Percentiles rank a stretch among this genome's conserved stretches.
Evolutionary conservation across 2,329 filamentous ascomycete genomes (phyloP).

Genomic region (Calonectria montana): DNA sequence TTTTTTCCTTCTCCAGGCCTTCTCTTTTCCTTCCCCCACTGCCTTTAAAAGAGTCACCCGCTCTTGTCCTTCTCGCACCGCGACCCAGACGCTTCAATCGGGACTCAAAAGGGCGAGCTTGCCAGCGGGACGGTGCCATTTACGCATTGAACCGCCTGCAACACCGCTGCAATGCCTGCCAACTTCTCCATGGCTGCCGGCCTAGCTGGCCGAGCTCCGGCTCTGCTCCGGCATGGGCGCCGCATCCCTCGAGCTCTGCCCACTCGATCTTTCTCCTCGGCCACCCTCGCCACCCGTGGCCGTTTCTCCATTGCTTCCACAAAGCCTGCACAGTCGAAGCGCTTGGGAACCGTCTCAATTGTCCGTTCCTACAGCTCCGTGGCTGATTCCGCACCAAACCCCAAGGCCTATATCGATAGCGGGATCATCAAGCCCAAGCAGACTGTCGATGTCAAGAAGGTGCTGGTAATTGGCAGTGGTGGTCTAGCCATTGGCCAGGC

Average conservation of each 20-base stretch:
- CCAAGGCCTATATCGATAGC: slow-evolving; percentile 89
- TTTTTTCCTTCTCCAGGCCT: slow-evolving; percentile 39
- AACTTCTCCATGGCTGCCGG: slow-evolving; percentile 53
- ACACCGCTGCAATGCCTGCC: slow-evolving; percentile 52
- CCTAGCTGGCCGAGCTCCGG: slow-evolving; percentile 68
- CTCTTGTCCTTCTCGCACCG: slow-evolving; percentile 35
- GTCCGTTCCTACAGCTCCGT: slow-evolving; percentile 54
- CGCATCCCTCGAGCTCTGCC: slow-evolving; percentile 59
- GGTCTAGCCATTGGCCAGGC: slow-evolving; percentile 97
- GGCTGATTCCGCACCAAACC: slow-evolving; percentile 78
- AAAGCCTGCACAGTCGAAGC: slow-evolving; percentile 53
- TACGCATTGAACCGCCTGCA: slow-evolving; percentile 49
- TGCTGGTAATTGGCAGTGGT: slow-evolving; percentile 94
- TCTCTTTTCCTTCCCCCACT: slow-evolving; percentile 30
- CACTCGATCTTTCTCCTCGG: slow-evolving; percentile 57
- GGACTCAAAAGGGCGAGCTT: slow-evolving; percentile 46
- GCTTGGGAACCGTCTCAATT: slow-evolving; percentile 60
- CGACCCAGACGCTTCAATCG: slow-evolving; percentile 45
- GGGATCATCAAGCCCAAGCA: slow-evolving; percentile 84
- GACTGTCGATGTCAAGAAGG: slow-evolving; percentile 93
- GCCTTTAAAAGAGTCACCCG: slow-evolving; percentile 40
- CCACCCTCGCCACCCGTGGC: slow-evolving; percentile 43
- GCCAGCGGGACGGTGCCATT: slow-evolving; percentile 50
- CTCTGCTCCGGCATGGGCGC: slow-evolving; percentile 66
- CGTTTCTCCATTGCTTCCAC: slow-evolving; percentile 40